Conservation (phyloP, 805 yeast genomes). For the Monosporozyma servazzii region DNA sequence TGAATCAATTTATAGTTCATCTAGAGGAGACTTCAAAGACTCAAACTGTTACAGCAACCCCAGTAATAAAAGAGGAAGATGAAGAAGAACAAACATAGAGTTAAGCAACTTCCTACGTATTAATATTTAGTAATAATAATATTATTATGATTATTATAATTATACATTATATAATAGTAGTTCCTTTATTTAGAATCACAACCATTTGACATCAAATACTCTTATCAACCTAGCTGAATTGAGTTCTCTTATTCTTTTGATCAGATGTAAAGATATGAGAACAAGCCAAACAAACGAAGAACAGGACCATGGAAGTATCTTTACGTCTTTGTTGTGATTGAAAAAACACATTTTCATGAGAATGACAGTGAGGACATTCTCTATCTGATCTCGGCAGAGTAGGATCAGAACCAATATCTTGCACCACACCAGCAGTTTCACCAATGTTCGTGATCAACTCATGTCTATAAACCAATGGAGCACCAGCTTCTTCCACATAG, state of each 20-base stretch:
- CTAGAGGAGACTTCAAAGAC: neutral
- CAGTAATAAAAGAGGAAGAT: neutral
- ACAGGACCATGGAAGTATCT: conserved; percentile 90
- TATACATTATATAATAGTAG: neutral
- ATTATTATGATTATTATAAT: neutral
- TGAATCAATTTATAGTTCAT: neutral
- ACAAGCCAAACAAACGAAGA: conserved; percentile 85
- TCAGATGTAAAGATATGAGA: conserved; percentile 50
- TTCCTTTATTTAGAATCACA: neutral
- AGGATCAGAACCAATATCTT: conserved; percentile 94
- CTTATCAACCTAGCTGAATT: conserved; percentile 10
- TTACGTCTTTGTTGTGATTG: conserved; percentile 92
- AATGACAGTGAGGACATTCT: conserved; percentile 84
- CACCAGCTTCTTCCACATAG: conserved; percentile 84
- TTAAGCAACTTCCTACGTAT: neutral
- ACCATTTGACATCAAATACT: neutral
- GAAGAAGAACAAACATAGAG: neutral
- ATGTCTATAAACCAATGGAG: conserved; percentile 82
- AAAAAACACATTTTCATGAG: conserved; percentile 88
- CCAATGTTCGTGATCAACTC: conserved; percentile 84
- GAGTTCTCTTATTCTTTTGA: conserved; percentile 30
- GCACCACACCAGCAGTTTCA: conserved; percentile 95
- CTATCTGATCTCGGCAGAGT: conserved; percentile 93
- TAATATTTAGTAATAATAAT: neutral
- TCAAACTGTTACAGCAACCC: neutral